Evolutionary conservation across 768 basidiomycete genomes (phyloP).

Genomic region (Heimioporus sp.): DNA sequence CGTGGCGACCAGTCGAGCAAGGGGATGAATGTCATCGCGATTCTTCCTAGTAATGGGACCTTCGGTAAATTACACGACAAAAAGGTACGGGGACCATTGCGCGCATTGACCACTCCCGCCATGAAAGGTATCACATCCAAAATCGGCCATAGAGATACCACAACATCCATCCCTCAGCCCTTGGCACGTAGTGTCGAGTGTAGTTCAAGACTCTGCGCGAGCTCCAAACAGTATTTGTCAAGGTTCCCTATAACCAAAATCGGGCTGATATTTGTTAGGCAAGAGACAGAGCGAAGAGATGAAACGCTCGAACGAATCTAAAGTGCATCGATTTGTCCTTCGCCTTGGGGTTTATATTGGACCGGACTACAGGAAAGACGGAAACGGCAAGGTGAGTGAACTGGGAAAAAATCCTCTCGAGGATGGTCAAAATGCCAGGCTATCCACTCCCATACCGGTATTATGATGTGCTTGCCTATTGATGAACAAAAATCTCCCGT

Average conservation of each 20-base stretch:
- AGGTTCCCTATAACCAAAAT: conserved; percentile 55
- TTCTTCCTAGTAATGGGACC: conserved; percentile 22
- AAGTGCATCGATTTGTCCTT: conserved; percentile 23
- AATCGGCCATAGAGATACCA: no score
- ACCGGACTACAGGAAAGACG: conserved; percentile 16
- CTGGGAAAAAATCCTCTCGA: conserved; percentile 30
- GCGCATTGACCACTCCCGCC: conserved; percentile 29
- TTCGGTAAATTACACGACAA: background rate
- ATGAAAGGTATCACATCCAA: conserved; percentile 37
- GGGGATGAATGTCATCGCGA: conserved; percentile 46
- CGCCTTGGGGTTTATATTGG: conserved; percentile 26
- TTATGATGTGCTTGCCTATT: no score
- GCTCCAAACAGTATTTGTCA: conserved; percentile 56
- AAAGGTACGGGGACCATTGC: background rate
- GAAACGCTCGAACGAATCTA: conserved; percentile 13
- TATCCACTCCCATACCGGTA: no score
- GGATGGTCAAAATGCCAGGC: conserved; percentile 22
- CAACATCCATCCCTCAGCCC: no score
- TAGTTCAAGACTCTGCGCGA: conserved; percentile 54
- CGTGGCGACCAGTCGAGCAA: background rate
- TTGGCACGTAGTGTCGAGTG: conserved; percentile 38
- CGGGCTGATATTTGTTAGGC: conserved; percentile 30
- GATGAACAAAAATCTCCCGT: no score
- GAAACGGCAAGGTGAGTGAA: background rate
- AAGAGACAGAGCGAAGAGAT: background rate